Conservation (phyloP, 768 basidiomycete genomes). For the Lactifluus subvellereus region DNA sequence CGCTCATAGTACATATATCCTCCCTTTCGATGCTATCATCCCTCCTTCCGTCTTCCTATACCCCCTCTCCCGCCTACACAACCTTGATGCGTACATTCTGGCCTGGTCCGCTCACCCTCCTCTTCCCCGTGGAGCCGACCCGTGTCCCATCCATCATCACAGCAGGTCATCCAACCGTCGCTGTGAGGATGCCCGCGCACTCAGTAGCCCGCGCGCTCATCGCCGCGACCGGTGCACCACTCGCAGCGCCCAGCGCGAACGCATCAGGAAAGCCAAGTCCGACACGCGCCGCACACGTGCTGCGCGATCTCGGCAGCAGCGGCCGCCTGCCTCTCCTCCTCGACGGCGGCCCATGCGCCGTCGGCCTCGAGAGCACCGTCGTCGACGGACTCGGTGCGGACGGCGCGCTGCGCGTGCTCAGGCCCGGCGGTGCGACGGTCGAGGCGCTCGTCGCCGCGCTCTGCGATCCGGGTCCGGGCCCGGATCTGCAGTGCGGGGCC, state of each 20-base stretch:
- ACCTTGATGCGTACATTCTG: conserved; percentile 80
- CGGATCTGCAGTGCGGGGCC: conserved; percentile 25
- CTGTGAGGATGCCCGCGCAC: conserved; percentile 91
- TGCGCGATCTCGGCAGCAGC: conserved; percentile 69
- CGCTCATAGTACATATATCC: conserved; percentile 94
- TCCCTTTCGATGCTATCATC: conserved; percentile 73
- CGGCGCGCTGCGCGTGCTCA: too few relatives aligned
- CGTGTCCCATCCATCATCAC: conserved; percentile 72
- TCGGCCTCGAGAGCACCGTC: conserved; percentile 95
- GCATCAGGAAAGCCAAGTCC: conserved; percentile 93
- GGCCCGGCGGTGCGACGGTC: too few relatives aligned
- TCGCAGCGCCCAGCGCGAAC: conserved; percentile 96
- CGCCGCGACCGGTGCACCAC: conserved; percentile 59
- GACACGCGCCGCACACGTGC: conserved; percentile 84
- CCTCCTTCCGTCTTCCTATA: conserved; percentile 63
- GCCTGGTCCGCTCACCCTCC: conserved; percentile 90
- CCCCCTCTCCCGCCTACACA: conserved; percentile 53
- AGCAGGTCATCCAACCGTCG: conserved; percentile 74
- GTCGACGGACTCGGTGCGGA: conserved; percentile 85
- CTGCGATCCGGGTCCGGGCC: too few relatives aligned
- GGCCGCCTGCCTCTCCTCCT: too few relatives aligned
- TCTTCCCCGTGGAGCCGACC: conserved; percentile 70
- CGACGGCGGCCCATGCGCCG: conserved; percentile 86
- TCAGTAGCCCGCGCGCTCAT: conserved; percentile 90
- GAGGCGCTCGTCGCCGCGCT: conserved; percentile 70